Base-by-base conservation (phyloP, 495 filamentous ascomycete species). In the Talaromyces trachyspermus region DNA sequence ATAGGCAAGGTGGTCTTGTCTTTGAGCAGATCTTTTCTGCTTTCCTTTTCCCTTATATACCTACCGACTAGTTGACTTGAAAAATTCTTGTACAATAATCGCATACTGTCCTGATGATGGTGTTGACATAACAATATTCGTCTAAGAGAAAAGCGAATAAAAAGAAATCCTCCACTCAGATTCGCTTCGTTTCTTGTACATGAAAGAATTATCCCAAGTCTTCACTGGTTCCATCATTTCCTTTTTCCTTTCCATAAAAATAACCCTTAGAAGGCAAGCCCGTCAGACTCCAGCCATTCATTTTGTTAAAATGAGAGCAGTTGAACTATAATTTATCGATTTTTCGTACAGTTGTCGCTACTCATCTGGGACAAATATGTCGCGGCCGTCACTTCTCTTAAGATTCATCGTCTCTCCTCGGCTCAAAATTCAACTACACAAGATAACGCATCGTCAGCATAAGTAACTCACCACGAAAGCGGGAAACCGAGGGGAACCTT, bases 371-470 rank as follows among this genome's bases (percentile, higher is more conserved):
- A 24, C 20, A n/a, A n/a, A n/a, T n/a, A n/a, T n/a, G n/a, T n/a
- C n/a, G n/a, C n/a, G n/a, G n/a, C 42, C 38, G 25, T 54, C 44
- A 54, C 23, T 60, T 50, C 27, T 63, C 55, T 40, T 71, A 61
- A 2, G 69, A 63, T 38, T 84, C 73, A n/a, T 80, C 71, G 40
- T 84, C 75, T 47, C 61, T 68, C 43, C 79, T 78, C 2, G 85
- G 83, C 57, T 90, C 75, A 49, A 90, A 90, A 54, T 87, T 89
- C 37, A 86, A 69, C 83, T 88, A 46, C 15, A 9, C 7, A 7
- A 22, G 1, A 14, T 10, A 32, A 41, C 22, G 14, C 10, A 42
- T 18, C 7, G n/a, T 36, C 32, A 30, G 42, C 11, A 33, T 11
- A 14, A 30, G 29, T 8, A 29, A 23, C 11, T 8, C 6, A 15